Conservation (phyloP, 2,329 filamentous ascomycete species). For the Trichoderma afroharzianum region DNA sequence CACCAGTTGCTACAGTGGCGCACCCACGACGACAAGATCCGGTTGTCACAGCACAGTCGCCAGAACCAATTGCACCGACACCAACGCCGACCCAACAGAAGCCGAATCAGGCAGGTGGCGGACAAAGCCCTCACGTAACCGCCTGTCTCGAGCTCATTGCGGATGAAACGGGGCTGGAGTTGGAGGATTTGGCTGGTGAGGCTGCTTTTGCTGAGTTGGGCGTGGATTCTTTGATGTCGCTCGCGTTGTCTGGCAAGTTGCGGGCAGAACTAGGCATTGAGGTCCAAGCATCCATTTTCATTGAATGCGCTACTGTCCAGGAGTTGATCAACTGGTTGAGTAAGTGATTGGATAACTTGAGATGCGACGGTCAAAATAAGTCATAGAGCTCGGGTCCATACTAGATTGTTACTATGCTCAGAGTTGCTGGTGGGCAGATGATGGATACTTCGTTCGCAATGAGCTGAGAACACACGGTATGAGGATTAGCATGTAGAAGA, state of each 20-base stretch:
- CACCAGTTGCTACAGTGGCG: background rate
- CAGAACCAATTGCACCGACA: background rate
- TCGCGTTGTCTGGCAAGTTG: constrained; percentile 28
- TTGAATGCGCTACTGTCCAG: constrained; percentile 17
- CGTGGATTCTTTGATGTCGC: constrained; percentile 57
- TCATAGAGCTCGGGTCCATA: background rate
- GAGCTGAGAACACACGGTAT: background rate
- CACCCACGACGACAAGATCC: background rate
- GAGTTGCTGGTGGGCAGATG: background rate
- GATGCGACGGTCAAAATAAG: background rate
- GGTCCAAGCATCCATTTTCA: constrained; percentile 18
- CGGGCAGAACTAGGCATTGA: constrained; percentile 16
- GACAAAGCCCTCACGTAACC: background rate
- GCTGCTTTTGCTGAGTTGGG: constrained; percentile 54
- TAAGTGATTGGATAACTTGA: background rate
- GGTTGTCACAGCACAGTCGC: background rate
- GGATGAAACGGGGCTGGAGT: constrained; percentile 50
- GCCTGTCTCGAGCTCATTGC: constrained; percentile 39
- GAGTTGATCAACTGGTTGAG: background rate
- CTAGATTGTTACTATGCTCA: background rate
- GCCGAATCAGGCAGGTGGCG: background rate
- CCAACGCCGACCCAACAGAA: background rate
- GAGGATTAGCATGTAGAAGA: background rate
- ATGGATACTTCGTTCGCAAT: background rate
- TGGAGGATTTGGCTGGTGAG: constrained; percentile 53